Percentiles rank a stretch among this genome's conserved stretches.
phyloP scores from a whole-genome alignment of 2,329 filamentous ascomycete genomes.

The Dryadomyces quercus-mongolicae region DNA sequence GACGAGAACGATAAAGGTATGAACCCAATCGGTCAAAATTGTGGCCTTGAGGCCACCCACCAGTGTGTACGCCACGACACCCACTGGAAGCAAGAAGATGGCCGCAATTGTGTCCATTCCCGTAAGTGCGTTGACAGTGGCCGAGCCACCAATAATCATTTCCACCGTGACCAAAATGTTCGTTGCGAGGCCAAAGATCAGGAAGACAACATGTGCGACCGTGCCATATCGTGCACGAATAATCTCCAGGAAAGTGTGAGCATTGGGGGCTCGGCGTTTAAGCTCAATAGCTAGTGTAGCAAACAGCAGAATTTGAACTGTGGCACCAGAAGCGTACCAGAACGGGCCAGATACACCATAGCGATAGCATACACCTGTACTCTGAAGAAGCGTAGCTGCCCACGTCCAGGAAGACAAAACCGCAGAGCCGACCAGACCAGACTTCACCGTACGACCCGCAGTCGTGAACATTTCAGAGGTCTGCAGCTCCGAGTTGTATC shows the following conservation, averaged over 20 bases:
- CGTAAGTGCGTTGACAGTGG: constrained; percentile 59
- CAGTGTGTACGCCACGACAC: constrained; percentile 70
- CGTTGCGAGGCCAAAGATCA: constrained; percentile 70
- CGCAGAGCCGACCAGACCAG: constrained; percentile 73
- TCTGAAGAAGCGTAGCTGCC: constrained; percentile 74
- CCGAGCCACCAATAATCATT: constrained; percentile 73
- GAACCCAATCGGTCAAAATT: constrained; percentile 75
- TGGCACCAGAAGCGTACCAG: constrained; percentile 58
- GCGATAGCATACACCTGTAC: constrained; percentile 68
- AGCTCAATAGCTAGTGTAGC: constrained; percentile 83
- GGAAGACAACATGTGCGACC: constrained; percentile 63
- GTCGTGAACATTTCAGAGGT: constrained; percentile 91
- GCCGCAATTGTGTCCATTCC: constrained; percentile 69
- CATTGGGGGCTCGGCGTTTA: constrained; percentile 77
- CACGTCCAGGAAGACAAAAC: constrained; percentile 94
- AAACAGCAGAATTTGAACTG: constrained; percentile 79
- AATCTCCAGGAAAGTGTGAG: constrained; percentile 74
- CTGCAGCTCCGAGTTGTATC: constrained; percentile 53
- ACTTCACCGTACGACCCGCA: constrained; percentile 78
- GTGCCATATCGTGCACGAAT: constrained; percentile 69
- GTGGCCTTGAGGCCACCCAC: constrained; percentile 76
- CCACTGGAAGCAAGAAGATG: constrained; percentile 71
- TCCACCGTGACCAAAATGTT: constrained; percentile 83
- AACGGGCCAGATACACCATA: constrained; percentile 55
- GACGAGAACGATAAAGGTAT: constrained; percentile 73